These are phyloP conservation scores for Aspergillus sparsus DNA, from an alignment of 495 filamentous ascomycete species.

Conservation along the genomic window DNA sequence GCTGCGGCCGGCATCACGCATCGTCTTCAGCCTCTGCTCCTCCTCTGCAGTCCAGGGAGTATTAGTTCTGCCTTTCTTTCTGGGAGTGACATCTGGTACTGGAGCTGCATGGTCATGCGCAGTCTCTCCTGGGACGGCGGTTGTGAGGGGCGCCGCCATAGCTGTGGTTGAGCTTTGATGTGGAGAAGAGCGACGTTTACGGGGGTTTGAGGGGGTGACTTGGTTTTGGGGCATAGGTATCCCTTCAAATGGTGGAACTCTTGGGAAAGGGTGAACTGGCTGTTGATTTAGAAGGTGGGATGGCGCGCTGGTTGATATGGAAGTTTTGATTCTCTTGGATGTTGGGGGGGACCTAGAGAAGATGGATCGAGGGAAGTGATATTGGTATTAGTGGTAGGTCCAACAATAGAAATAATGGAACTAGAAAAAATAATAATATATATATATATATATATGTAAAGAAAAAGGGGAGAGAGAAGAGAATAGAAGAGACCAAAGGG, in stretches of 20 bases:
- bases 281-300: conserved; percentile 45
- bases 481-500: conserved; percentile 4
- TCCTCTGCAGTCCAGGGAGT: conserved; percentile 97
- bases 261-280: conserved; percentile 46
- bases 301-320: conserved; percentile 40
- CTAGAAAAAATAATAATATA: background rate
- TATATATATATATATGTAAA: background rate
- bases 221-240: conserved; percentile 44
- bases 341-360: conserved; percentile 42
- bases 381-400: conserved; percentile 9
- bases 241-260: conserved; percentile 42
- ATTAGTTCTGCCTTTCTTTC: conserved; percentile 93
- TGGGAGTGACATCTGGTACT: conserved; percentile 55
- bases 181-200: conserved; percentile 51
- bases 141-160: conserved; percentile 34
- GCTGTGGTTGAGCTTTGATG: conserved; percentile 36
- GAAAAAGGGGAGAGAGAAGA: conserved; percentile 3
- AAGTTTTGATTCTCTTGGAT: conserved; percentile 49
- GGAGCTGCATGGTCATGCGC: conserved; percentile 39
- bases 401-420: background rate
- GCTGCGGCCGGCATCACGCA: conserved; percentile 89
- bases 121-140: conserved; percentile 28
- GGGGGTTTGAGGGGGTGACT: conserved; percentile 37
- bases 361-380: conserved; percentile 8
- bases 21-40: conserved; percentile 85